Evolutionary conservation across 2,329 filamentous ascomycete species (phyloP).

Genomic region (Aquanectria penicillioides): DNA sequence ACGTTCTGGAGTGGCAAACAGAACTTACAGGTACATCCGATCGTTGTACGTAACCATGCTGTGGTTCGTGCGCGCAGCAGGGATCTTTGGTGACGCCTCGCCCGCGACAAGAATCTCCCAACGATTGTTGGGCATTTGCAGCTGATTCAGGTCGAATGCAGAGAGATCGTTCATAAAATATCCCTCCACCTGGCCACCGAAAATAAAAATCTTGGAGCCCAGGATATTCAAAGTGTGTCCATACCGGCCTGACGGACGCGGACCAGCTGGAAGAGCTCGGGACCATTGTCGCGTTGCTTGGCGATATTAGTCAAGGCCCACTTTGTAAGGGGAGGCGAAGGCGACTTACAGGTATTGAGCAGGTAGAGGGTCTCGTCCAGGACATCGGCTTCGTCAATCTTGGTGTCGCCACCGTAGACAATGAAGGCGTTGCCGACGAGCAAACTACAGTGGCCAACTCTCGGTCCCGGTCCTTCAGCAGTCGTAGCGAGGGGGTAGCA

Average conservation of each 20-base stretch:
- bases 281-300: slow-evolving; percentile 98
- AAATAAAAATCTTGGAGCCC: slow-evolving; percentile 96
- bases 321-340: neutral
- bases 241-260: slow-evolving; percentile 88
- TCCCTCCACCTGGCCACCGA: slow-evolving; percentile 96
- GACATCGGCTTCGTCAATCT: slow-evolving; percentile 90
- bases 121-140: slow-evolving; percentile 89
- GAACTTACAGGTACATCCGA: slow-evolving; percentile 86
- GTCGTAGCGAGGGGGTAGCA: slow-evolving; percentile 94
- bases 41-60: slow-evolving; percentile 92
- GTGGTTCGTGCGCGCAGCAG: slow-evolving; percentile 94
- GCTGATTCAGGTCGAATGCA: slow-evolving; percentile 93
- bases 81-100: slow-evolving; percentile 65
- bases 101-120: slow-evolving; percentile 92
- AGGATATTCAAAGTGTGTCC: slow-evolving; percentile 97
- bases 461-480: slow-evolving; percentile 91
- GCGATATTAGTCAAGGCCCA: slow-evolving; percentile 27
- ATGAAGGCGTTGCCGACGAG: slow-evolving; percentile 99
- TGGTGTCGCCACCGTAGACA: slow-evolving; percentile 97
- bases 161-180: slow-evolving; percentile 98
- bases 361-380: slow-evolving; percentile 96
- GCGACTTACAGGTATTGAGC: slow-evolving; percentile 95
- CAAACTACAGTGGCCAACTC: slow-evolving; percentile 93
- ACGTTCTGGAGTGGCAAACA: neutral
- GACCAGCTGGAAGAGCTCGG: slow-evolving; percentile 85